Percentiles rank a stretch among this genome's conserved stretches.
Conservation (phyloP, 2,329 filamentous ascomycete species). For the Monosporascus sp. region DNA sequence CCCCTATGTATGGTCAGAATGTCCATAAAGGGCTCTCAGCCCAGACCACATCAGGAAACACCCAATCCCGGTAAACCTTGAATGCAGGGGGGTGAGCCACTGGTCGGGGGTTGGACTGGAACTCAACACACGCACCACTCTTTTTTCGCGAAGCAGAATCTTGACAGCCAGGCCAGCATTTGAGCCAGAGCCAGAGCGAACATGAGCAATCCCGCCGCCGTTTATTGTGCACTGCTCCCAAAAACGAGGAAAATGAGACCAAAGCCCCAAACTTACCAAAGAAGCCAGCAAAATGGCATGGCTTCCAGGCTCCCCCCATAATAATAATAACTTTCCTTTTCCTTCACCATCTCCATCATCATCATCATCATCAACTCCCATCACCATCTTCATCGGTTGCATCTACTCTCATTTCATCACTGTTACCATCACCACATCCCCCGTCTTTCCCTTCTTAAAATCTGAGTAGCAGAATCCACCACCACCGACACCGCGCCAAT, state of each 20-base stretch:
- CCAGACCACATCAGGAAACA: neutral
- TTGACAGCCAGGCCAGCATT: neutral
- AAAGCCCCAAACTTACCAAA: constrained; percentile 30
- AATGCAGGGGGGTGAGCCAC: neutral
- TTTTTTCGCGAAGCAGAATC: constrained; percentile 1
- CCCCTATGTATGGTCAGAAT: too few relatives aligned
- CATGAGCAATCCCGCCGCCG: constrained; percentile 21
- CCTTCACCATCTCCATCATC: constrained; percentile 16
- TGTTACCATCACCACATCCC: constrained; percentile 9
- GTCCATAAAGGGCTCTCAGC: neutral
- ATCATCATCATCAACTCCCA: constrained; percentile 13
- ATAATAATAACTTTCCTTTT: constrained; percentile 21
- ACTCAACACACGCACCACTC: neutral
- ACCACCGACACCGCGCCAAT: neutral
- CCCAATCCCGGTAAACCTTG: neutral
- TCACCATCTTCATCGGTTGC: constrained; percentile 9
- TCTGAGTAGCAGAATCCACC: neutral
- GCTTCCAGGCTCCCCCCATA: constrained; percentile 28
- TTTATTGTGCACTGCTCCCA: constrained; percentile 25
- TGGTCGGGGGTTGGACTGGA: neutral
- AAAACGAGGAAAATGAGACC: constrained; percentile 31
- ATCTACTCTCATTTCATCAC: constrained; percentile 3
- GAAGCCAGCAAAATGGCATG: constrained; percentile 17
- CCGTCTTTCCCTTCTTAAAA: constrained; percentile 7
- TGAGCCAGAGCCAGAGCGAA: constrained; percentile 11